Evolutionary conservation across 805 yeast species (phyloP).

Genomic region (Suhomyces prunicola): DNA sequence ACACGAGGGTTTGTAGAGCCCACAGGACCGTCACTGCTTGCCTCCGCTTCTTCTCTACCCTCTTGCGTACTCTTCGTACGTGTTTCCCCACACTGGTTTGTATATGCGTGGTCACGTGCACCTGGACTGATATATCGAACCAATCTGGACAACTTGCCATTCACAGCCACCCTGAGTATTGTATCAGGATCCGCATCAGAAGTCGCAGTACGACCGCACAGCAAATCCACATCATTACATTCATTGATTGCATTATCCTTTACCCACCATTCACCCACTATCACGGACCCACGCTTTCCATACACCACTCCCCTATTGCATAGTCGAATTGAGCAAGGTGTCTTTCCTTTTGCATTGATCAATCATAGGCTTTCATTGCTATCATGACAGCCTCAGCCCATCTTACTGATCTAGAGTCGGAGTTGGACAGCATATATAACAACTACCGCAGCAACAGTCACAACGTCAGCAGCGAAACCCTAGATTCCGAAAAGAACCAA

Average conservation of each 20-base stretch:
- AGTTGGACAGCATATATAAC: conserved; percentile 26
- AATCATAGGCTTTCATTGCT: no score
- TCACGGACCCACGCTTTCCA: no score
- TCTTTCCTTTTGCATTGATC: no score
- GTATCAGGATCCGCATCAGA: no score
- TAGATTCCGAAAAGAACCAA: conserved; percentile 23
- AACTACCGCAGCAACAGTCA: conserved; percentile 7
- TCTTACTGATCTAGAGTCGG: conserved; percentile 15
- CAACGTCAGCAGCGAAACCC: conserved; percentile 23
- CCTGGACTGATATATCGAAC: background rate
- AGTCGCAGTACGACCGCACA: no score
- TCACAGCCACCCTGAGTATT: background rate
- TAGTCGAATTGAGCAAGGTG: no score
- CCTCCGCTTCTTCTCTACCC: no score
- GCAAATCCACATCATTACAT: background rate
- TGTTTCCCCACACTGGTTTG: background rate
- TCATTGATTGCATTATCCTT: background rate
- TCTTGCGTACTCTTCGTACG: no score
- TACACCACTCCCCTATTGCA: no score
- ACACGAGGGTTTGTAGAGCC: no score
- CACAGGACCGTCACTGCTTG: no score
- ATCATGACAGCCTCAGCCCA: background rate
- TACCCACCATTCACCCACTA: no score
- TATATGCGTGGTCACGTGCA: background rate
- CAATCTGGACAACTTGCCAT: background rate